These are phyloP conservation scores for Danielia reshetovae DNA, from an alignment of 805 yeast species.

Conservation along the genomic window DNA sequence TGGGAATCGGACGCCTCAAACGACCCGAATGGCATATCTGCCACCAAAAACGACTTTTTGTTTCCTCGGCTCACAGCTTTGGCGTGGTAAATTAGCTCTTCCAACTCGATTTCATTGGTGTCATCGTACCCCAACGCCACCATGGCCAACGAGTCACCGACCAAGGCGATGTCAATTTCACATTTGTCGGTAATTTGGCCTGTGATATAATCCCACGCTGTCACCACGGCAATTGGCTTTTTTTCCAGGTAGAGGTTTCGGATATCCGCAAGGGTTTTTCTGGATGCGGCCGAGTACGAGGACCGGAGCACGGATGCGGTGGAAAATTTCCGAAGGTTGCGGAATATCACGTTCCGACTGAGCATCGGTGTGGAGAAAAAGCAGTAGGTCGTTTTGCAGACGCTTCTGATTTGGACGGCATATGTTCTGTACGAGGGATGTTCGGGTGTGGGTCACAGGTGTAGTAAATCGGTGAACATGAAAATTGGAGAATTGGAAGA, in stretches of 20 bases:
- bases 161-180: conserved; percentile 63
- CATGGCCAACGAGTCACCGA: conserved; percentile 95
- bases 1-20: conserved; percentile 63
- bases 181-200: conserved; percentile 65
- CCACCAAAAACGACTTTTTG: conserved; percentile 61
- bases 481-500: too few relatives aligned
- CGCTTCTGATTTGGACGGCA: too few relatives aligned
- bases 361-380: too few relatives aligned
- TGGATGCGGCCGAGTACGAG: conserved; percentile 7
- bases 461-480: too few relatives aligned
- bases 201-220: conserved; percentile 86
- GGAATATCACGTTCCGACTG: too few relatives aligned
- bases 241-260: conserved; percentile 9
- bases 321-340: conserved; percentile 8
- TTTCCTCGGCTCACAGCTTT: conserved; percentile 74
- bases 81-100: conserved; percentile 75
- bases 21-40: conserved; percentile 87
- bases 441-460: background rate
- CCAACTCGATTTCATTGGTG: conserved; percentile 71
- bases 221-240: conserved; percentile 45
- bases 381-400: too few relatives aligned
- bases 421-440: background rate
- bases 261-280: conserved; percentile 11
- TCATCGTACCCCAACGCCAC: conserved; percentile 77
- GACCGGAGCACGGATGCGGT: conserved; percentile 4